These are phyloP conservation scores for Clonostachys rhizophaga DNA, from an alignment of 2,329 filamentous ascomycete species.

Conservation along the genomic window DNA sequence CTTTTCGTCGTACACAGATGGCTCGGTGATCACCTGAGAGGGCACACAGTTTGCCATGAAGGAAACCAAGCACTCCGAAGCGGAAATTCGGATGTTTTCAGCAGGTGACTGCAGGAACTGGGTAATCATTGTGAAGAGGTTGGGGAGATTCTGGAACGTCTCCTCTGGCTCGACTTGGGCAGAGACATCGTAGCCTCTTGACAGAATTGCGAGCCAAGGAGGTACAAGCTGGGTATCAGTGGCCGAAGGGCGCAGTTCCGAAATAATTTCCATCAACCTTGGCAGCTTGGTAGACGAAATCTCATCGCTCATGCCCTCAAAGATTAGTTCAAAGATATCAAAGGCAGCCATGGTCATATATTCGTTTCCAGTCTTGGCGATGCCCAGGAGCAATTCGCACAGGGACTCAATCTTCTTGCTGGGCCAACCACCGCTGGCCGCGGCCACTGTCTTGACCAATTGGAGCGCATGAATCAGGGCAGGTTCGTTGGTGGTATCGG, in stretches of 20 bases:
- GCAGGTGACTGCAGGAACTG: constrained; percentile 81
- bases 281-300: constrained; percentile 86
- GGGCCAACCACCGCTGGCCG: constrained; percentile 88
- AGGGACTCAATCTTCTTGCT: constrained; percentile 91
- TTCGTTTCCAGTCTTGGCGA: constrained; percentile 87
- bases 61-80: constrained; percentile 90
- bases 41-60: constrained; percentile 91
- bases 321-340: constrained; percentile 96
- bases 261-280: constrained; percentile 83
- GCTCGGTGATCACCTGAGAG: constrained; percentile 75
- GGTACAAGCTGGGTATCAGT: constrained; percentile 94
- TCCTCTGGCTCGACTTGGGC: constrained; percentile 85
- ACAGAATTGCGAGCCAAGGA: constrained; percentile 94
- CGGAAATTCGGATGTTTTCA: constrained; percentile 89
- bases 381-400: constrained; percentile 83
- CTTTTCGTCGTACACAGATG: constrained; percentile 91
- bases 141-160: constrained; percentile 85
- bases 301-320: constrained; percentile 84
- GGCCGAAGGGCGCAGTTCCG: constrained; percentile 82
- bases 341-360: constrained; percentile 96
- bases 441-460: constrained; percentile 83
- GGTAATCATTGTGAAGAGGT: constrained; percentile 75
- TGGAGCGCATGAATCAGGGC: constrained; percentile 88
- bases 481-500: constrained; percentile 65
- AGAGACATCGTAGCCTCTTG: constrained; percentile 89